Conservation (phyloP, 2,329 filamentous ascomycete genomes). For the Aspergillus sp. region DNA sequence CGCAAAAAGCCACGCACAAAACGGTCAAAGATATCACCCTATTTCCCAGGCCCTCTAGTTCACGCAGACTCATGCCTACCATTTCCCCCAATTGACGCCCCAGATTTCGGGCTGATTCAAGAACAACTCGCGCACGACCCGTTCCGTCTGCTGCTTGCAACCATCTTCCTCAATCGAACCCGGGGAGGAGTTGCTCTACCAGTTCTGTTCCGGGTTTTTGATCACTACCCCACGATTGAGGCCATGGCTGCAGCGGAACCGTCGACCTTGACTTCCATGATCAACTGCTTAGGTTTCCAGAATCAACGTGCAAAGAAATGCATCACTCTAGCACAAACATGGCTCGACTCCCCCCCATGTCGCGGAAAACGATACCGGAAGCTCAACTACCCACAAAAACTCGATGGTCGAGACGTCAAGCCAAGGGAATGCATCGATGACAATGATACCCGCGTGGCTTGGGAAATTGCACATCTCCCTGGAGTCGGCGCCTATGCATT, state of each 20-base stretch:
- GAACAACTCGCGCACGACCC: slow-evolving; percentile 75
- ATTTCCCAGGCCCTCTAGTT: slow-evolving; percentile 42
- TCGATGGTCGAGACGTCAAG: slow-evolving; percentile 55
- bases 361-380: slow-evolving; percentile 62
- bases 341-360: slow-evolving; percentile 67
- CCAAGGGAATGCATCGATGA: slow-evolving; percentile 54
- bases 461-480: slow-evolving; percentile 86
- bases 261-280: slow-evolving; percentile 64
- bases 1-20: slow-evolving; percentile 24
- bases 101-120: slow-evolving; percentile 78
- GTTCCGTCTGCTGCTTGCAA: slow-evolving; percentile 79
- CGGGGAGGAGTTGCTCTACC: slow-evolving; percentile 75
- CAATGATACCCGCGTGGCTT: slow-evolving; percentile 60
- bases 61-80: slow-evolving; percentile 52
- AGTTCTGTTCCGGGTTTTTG: slow-evolving; percentile 70
- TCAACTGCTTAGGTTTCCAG: slow-evolving; percentile 73
- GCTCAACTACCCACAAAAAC: slow-evolving; percentile 58
- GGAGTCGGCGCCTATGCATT: slow-evolving; percentile 77
- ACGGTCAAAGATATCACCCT: slow-evolving; percentile 45
- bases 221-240: slow-evolving; percentile 68
- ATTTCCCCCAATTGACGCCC: slow-evolving; percentile 69
- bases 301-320: slow-evolving; percentile 69
- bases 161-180: slow-evolving; percentile 85
- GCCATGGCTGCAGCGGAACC: slow-evolving; percentile 63
- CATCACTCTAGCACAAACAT: slow-evolving; percentile 71